These are phyloP conservation scores for Geotrichum fermentans DNA, from an alignment of 1,139 yeast species.

Conservation along the genomic window DNA sequence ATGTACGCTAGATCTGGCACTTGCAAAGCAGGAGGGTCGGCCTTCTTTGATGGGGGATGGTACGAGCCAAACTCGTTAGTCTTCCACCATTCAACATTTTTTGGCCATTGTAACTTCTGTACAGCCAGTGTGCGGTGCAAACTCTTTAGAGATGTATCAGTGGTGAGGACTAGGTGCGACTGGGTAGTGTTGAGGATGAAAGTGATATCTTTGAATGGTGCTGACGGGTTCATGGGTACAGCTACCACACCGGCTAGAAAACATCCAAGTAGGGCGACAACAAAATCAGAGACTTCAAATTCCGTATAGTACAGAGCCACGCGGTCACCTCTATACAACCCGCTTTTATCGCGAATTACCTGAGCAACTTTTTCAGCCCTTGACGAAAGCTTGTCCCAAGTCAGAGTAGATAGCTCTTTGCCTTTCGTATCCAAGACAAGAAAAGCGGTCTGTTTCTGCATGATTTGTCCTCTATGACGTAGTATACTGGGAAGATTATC, in stretches of 20 bases:
- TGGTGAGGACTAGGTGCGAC: conserved; percentile 71
- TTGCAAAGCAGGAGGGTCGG: conserved; percentile 60
- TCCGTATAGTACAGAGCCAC: conserved; percentile 81
- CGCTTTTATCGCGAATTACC: conserved; percentile 71
- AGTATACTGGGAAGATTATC: conserved; percentile 69
- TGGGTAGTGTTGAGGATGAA: conserved; percentile 71
- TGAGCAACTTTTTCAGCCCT: conserved; percentile 86
- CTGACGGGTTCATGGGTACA: conserved; percentile 78
- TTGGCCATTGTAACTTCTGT: conserved; percentile 50
- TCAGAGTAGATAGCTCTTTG: conserved; percentile 66
- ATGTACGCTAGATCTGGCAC: conserved; percentile 84
- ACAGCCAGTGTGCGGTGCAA: conserved; percentile 54
- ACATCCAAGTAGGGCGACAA: conserved; percentile 83
- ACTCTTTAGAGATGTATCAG: conserved; percentile 70
- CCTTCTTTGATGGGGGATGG: conserved; percentile 53
- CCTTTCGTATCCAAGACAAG: conserved; percentile 71
- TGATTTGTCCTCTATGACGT: conserved; percentile 62
- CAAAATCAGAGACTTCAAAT: conserved; percentile 78
- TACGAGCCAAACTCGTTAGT: conserved; percentile 83
- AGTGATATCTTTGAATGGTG: conserved; percentile 60
- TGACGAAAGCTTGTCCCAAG: conserved; percentile 86
- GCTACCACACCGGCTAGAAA: conserved; percentile 93
- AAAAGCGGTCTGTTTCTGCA: conserved; percentile 67
- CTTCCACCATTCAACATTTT: conserved; percentile 66
- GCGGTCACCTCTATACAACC: conserved; percentile 72